These are phyloP conservation scores for Abrus precatorius DNA, from an alignment of 306 rosid species.

Conservation along the genomic window DNA sequence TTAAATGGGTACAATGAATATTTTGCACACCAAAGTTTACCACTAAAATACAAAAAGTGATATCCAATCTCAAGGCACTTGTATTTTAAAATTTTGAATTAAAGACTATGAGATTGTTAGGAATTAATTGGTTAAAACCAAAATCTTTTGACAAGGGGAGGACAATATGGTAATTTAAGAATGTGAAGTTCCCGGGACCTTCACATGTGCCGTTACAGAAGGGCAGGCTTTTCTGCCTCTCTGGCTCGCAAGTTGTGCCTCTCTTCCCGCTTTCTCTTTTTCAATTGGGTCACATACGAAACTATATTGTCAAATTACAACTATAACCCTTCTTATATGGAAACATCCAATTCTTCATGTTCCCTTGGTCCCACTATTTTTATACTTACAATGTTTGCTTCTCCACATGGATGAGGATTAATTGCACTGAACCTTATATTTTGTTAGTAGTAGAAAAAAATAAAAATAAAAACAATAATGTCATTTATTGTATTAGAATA, in stretches of 20 bases:
- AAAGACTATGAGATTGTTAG: neutral
- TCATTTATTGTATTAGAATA: neutral
- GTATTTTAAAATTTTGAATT: neutral
- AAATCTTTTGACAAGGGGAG: constrained; percentile 7
- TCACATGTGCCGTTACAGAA: constrained; percentile 82
- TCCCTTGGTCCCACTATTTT: constrained; percentile 34
- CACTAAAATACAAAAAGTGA: constrained; percentile 28
- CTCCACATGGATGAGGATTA: constrained; percentile 15
- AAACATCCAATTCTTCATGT: constrained; percentile 29
- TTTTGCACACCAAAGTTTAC: constrained; percentile 3
- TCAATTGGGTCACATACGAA: constrained; percentile 48
- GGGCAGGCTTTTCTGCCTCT: constrained; percentile 72
- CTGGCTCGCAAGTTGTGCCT: constrained; percentile 68
- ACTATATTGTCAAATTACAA: constrained; percentile 47
- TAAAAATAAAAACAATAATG: neutral
- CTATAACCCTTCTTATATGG: constrained; percentile 42
- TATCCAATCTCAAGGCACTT: neutral
- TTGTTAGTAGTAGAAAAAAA: neutral
- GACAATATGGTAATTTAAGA: constrained; percentile 48
- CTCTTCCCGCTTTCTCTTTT: constrained; percentile 61
- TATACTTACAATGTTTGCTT: neutral
- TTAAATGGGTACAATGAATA: constrained; percentile 17
- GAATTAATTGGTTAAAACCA: neutral
- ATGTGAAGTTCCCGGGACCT: constrained; percentile 63
- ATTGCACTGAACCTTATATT: constrained; percentile 31